Conservation (phyloP, 163 green algal genomes). For the Chloromonas sp. region DNA sequence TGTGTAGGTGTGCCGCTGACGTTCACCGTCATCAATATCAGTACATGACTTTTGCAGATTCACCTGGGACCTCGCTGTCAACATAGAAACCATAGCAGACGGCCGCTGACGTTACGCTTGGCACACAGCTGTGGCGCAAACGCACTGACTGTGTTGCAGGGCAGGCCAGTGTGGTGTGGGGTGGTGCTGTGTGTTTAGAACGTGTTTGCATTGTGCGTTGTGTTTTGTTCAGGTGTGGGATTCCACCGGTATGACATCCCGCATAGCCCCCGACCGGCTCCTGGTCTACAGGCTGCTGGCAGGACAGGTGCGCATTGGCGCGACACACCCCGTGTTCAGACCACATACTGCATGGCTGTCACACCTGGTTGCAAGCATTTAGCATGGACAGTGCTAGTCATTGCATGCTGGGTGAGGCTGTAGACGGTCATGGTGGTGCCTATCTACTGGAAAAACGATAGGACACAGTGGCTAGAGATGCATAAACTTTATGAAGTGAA, state of each 20-base stretch:
- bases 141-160: background rate
- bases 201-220: background rate
- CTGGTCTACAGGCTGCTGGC: background rate
- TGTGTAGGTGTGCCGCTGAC: background rate
- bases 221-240: background rate
- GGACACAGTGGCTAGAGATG: too few relatives aligned
- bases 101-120: background rate
- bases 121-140: too few relatives aligned
- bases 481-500: too few relatives aligned
- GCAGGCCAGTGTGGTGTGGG: background rate
- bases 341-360: too few relatives aligned
- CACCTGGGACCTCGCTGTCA: background rate
- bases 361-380: too few relatives aligned
- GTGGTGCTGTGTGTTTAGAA: background rate
- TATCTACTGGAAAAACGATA: too few relatives aligned
- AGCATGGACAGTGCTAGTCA: too few relatives aligned
- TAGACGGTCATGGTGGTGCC: too few relatives aligned
- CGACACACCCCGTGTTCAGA: too few relatives aligned
- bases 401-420: too few relatives aligned
- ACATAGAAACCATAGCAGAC: background rate
- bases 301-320: background rate
- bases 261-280: background rate
- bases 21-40: background rate
- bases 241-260: background rate
- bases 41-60: background rate